Conservation (phyloP, 768 basidiomycete genomes). For the Mycena galopus region DNA sequence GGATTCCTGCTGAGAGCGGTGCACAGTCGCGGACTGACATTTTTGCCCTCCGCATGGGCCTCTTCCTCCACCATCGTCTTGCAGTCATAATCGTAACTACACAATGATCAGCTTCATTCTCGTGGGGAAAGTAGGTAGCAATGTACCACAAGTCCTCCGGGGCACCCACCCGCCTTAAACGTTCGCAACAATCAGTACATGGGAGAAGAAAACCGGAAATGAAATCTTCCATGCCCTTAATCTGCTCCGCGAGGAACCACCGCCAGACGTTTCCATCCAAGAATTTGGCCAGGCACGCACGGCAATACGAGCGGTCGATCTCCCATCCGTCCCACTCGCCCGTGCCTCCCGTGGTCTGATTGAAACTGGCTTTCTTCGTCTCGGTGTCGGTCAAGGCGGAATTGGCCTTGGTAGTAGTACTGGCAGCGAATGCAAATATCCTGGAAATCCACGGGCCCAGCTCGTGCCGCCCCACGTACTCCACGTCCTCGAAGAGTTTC, state of each 20-base stretch:
- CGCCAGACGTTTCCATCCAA: neutral
- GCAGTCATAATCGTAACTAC: constrained; percentile 34
- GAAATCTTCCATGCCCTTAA: neutral
- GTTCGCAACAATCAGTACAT: too few species aligned
- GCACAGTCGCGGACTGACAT: constrained; percentile 32
- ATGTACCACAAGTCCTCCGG: too few species aligned
- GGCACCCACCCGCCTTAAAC: too few species aligned
- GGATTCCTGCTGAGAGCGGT: too few species aligned
- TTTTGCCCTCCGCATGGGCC: constrained; percentile 10
- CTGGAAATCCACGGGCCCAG: neutral
- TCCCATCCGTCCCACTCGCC: neutral
- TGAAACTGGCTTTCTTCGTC: too few species aligned
- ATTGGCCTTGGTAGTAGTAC: too few species aligned
- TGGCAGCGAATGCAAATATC: too few species aligned
- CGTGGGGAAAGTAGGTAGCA: too few species aligned
- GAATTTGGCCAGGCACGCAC: neutral
- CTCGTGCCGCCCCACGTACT: neutral
- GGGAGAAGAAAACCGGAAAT: too few species aligned
- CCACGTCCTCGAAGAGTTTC: neutral
- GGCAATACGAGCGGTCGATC: neutral
- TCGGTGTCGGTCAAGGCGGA: neutral
- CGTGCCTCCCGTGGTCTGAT: too few species aligned
- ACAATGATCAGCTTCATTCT: too few species aligned
- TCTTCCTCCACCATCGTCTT: constrained; percentile 7
- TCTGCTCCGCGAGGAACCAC: neutral